Percentiles rank a stretch among this genome's conserved stretches.
phyloP scores from a whole-genome alignment of 2,329 filamentous ascomycete species.

The Fonsecaea monophora region DNA sequence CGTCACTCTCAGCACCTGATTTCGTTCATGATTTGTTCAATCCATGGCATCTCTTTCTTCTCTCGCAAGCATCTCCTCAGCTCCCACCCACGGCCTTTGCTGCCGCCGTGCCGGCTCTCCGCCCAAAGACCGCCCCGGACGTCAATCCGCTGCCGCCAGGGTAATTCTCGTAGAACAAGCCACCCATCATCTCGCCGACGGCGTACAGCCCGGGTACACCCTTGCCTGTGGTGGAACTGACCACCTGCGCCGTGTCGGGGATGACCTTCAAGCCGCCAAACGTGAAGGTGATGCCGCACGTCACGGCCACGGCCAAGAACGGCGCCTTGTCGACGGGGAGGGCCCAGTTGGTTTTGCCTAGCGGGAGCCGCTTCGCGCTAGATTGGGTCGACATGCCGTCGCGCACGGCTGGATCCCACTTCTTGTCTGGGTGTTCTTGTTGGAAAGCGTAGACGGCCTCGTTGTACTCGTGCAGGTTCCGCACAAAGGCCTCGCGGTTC shows the following conservation, averaged over 20 bases:
- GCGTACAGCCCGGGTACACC: conserved; percentile 65
- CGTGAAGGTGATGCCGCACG: conserved; percentile 71
- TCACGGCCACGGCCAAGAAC: conserved; percentile 69
- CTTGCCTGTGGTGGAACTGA: conserved; percentile 54
- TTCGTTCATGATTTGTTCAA: too few species aligned
- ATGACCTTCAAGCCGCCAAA: conserved; percentile 69
- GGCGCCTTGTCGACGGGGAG: conserved; percentile 63
- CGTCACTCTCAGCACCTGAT: too few species aligned
- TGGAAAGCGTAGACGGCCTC: conserved; percentile 59
- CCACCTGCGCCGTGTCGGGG: conserved; percentile 60
- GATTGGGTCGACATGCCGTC: conserved; percentile 69
- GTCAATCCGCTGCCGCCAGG: conserved; percentile 69
- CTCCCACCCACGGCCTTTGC: conserved; percentile 13
- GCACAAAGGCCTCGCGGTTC: conserved; percentile 55
- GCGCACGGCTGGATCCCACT: conserved; percentile 66
- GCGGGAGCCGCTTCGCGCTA: conserved; percentile 47
- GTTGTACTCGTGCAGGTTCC: conserved; percentile 65
- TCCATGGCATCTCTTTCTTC: too few species aligned
- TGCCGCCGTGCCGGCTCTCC: conserved; percentile 52
- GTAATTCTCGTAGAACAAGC: conserved; percentile 69
- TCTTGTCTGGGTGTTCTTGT: conserved; percentile 52
- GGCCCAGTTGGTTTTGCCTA: conserved; percentile 72
- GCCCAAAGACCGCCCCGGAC: conserved; percentile 62
- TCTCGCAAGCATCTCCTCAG: not conserved
- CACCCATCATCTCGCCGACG: conserved; percentile 71